These are phyloP conservation scores for Hypoxylon intermedium DNA, from an alignment of 495 filamentous ascomycete genomes.

Conservation along the genomic window DNA sequence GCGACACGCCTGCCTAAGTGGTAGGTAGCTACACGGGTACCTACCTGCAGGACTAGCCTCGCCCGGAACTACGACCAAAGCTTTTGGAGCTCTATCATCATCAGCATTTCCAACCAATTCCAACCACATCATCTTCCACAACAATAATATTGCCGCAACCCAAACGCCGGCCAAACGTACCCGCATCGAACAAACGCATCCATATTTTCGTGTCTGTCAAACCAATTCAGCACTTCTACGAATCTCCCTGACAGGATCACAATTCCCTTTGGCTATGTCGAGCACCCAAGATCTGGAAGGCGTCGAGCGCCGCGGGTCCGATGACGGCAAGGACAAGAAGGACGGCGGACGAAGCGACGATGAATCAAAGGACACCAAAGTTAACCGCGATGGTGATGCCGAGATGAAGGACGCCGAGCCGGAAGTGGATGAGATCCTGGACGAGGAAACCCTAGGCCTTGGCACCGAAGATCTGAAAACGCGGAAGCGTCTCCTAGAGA, in stretches of 20 bases:
- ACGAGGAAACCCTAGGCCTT: conserved; percentile 87
- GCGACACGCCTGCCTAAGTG: conserved; percentile 41
- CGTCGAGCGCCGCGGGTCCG: conserved; percentile 78
- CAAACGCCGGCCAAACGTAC: not conserved
- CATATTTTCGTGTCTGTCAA: too few species aligned
- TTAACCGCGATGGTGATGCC: conserved; percentile 72
- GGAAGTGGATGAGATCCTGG: conserved; percentile 79
- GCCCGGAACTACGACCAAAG: conserved; percentile 9
- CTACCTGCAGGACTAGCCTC: conserved; percentile 31
- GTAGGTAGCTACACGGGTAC: conserved; percentile 19
- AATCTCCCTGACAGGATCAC: too few species aligned
- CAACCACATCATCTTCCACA: not conserved
- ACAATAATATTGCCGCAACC: not conserved
- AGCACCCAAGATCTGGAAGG: conserved; percentile 76
- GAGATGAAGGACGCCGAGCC: conserved; percentile 85
- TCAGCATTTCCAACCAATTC: conserved; percentile 18
- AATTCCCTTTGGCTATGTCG: conserved; percentile 63
- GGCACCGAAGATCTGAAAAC: conserved; percentile 94
- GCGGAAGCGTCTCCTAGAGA: conserved; percentile 86
- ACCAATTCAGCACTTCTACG: too few species aligned
- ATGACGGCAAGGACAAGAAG: conserved; percentile 70
- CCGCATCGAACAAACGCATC: not conserved
- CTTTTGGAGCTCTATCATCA: conserved; percentile 25
- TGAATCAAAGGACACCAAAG: conserved; percentile 66
- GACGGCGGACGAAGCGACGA: conserved; percentile 74